Conservation (phyloP, 2,329 filamentous ascomycete genomes). For the Fusarium siculi region DNA sequence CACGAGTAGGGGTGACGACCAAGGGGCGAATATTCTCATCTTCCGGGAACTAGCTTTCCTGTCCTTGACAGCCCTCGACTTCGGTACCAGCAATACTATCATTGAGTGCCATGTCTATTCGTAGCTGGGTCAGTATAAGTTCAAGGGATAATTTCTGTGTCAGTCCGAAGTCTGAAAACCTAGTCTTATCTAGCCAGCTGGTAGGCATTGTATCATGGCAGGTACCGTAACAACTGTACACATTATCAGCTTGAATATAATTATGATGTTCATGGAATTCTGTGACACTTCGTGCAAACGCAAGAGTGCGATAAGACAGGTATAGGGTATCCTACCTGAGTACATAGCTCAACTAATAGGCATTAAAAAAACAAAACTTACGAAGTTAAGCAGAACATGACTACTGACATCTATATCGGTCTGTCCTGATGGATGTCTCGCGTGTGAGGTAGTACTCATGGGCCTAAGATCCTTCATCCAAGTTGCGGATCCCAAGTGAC, state of each 20-base stretch:
- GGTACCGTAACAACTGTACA: not conserved
- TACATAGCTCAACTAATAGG: not conserved
- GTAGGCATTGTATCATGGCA: not conserved
- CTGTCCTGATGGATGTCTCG: not conserved
- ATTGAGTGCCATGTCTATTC: not conserved
- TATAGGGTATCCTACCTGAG: not conserved
- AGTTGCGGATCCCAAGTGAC: not conserved
- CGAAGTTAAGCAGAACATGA: not conserved
- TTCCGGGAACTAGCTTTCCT: not conserved
- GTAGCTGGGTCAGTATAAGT: not conserved
- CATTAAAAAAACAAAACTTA: not conserved
- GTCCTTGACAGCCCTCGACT: not conserved
- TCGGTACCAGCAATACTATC: not conserved
- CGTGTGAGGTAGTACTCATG: not conserved
- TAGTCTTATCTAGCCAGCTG: not conserved
- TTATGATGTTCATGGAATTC: not conserved
- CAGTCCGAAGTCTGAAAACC: not conserved
- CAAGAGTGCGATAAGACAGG: not conserved
- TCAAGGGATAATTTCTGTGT: not conserved
- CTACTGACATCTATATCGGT: not conserved
- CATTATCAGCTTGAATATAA: not conserved
- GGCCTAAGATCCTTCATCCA: not conserved
- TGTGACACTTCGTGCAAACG: too few species aligned
- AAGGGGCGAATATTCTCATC: not conserved
- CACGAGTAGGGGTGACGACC: conserved; percentile 22